Conservation (phyloP, 345 rosid species). For the Limnanthes douglasii region DNA sequence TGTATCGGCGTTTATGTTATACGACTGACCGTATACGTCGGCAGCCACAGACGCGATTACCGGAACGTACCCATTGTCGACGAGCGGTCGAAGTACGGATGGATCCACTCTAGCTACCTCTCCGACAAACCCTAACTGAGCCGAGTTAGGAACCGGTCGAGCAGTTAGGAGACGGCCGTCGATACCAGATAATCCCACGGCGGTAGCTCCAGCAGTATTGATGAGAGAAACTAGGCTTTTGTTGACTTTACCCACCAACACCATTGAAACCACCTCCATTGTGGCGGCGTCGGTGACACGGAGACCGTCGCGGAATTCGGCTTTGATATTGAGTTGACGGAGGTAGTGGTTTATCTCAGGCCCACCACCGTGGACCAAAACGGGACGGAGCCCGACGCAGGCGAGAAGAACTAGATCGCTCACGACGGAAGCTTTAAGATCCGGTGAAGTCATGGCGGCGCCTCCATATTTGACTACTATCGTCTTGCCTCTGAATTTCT, state of each 20-base stretch:
- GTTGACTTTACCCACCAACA: slow-evolving; percentile 74
- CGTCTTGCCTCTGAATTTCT: slow-evolving; percentile 78
- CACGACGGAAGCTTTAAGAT: slow-evolving; percentile 55
- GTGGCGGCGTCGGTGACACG: slow-evolving; percentile 82
- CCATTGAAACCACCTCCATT: slow-evolving; percentile 97
- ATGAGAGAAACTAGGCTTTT: slow-evolving; percentile 67
- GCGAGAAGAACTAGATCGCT: slow-evolving; percentile 73
- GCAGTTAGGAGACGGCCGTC: slow-evolving; percentile 83
- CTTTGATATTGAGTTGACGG: slow-evolving; percentile 41
- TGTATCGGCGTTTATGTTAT: slow-evolving; percentile 87
- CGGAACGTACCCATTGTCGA: slow-evolving; percentile 52
- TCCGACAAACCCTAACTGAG: slow-evolving; percentile 68
- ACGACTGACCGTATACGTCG: slow-evolving; percentile 55
- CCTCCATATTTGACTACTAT: slow-evolving; percentile 91
- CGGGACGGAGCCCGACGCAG: slow-evolving; percentile 81
- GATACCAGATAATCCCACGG: slow-evolving; percentile 75
- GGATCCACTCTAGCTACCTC: slow-evolving; percentile 72
- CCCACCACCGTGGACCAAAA: slow-evolving; percentile 90
- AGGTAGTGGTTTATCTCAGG: slow-evolving; percentile 79
- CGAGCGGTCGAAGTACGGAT: slow-evolving; percentile 33
- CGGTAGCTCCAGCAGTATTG: slow-evolving; percentile 76
- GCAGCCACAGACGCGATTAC: slow-evolving; percentile 91
- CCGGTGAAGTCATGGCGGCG: slow-evolving; percentile 81
- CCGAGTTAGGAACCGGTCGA: slow-evolving; percentile 55
- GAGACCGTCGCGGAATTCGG: slow-evolving; percentile 67